Conservation (phyloP, 257 asterid species). For the Scutellaria minor region DNA sequence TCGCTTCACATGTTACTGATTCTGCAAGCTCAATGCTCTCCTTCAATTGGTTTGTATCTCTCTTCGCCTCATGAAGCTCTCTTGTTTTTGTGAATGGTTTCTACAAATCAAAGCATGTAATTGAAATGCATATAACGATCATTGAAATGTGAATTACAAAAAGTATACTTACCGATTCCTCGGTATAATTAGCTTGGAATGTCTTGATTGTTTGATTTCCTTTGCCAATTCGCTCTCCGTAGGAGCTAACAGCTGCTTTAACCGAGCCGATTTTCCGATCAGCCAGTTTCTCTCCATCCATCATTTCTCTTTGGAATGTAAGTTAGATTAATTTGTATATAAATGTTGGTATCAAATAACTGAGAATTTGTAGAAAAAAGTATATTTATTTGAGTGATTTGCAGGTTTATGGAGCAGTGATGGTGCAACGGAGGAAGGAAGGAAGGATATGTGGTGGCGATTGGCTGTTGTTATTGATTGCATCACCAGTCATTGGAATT, state of each 20-base stretch:
- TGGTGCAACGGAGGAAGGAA: background rate
- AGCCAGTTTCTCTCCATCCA: slow-evolving; percentile 38
- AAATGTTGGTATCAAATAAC: background rate
- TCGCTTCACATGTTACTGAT: slow-evolving; percentile 45
- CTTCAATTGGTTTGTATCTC: slow-evolving; percentile 39
- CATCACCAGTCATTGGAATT: slow-evolving; percentile 56
- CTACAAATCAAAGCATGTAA: slow-evolving; percentile 16
- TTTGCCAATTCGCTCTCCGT: slow-evolving; percentile 42
- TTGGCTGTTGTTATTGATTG: slow-evolving; percentile 58
- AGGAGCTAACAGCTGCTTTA: slow-evolving; percentile 50
- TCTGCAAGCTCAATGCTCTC: slow-evolving; percentile 51
- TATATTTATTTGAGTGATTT: background rate
- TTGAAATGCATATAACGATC: slow-evolving; percentile 13
- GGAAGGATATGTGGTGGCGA: slow-evolving; percentile 49
- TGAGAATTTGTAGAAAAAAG: background rate
- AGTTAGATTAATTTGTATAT: background rate
- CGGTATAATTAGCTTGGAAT: slow-evolving; percentile 37
- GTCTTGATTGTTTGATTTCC: slow-evolving; percentile 43
- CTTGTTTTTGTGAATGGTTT: slow-evolving; percentile 46
- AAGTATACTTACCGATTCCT: slow-evolving; percentile 43
- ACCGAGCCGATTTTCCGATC: slow-evolving; percentile 50
- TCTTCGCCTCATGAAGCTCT: slow-evolving; percentile 60
- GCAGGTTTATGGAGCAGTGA: slow-evolving; percentile 13
- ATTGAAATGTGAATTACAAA: background rate
- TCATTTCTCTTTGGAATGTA: background rate